phyloP scores from a whole-genome alignment of 106 monocot species.

The Posidonia australis region DNA sequence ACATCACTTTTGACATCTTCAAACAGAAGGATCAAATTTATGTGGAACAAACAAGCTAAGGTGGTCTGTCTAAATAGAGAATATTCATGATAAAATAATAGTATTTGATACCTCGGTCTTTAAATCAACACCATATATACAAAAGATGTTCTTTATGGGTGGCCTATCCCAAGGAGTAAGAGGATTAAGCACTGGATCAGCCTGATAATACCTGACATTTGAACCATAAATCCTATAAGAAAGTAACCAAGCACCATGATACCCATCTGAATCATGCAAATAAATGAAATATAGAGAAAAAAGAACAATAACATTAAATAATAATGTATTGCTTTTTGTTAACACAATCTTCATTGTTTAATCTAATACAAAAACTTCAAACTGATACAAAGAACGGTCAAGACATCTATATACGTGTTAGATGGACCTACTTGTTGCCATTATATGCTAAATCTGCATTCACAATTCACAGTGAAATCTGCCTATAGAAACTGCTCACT shows the following conservation, averaged over 20 bases:
- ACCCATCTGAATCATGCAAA: background rate
- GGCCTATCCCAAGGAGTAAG: slow-evolving; percentile 98
- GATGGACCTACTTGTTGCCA: background rate
- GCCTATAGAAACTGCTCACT: slow-evolving; percentile 31
- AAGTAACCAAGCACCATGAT: background rate
- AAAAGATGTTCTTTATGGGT: slow-evolving; percentile 89
- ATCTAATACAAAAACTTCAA: background rate
- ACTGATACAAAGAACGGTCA: no score
- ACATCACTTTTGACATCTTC: no score
- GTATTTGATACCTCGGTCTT: slow-evolving; percentile 82
- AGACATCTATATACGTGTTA: background rate
- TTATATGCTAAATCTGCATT: background rate
- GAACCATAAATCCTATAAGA: slow-evolving; percentile 7
- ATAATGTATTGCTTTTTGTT: background rate
- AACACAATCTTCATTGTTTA: background rate
- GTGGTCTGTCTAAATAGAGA: background rate
- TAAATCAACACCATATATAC: slow-evolving; percentile 91
- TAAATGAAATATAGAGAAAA: background rate
- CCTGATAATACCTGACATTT: slow-evolving; percentile 65
- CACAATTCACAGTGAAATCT: background rate
- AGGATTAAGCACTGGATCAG: slow-evolving; percentile 89
- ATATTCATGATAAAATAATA: no score
- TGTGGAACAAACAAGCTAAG: no score
- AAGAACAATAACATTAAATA: background rate
- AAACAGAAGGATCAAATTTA: no score